Conservation (phyloP, 2,329 filamentous ascomycete species). For the Nannizzia gypsea region DNA sequence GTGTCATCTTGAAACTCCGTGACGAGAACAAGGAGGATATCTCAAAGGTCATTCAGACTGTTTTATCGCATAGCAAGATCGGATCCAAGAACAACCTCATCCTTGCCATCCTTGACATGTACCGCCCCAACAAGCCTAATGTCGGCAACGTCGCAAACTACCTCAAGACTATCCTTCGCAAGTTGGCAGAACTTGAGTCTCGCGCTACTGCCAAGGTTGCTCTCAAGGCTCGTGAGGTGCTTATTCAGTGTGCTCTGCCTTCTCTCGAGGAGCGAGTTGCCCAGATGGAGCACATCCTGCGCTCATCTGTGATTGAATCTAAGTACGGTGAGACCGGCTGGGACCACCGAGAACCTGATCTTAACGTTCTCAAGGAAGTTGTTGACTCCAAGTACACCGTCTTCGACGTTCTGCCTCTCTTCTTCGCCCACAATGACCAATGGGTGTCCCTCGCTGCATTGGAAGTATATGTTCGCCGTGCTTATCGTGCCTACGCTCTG, state of each 20-base stretch:
- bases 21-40: constrained; percentile 95
- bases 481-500: constrained; percentile 89
- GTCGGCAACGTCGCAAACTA: constrained; percentile 80
- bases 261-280: constrained; percentile 87
- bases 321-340: constrained; percentile 93
- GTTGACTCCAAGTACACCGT: constrained; percentile 98
- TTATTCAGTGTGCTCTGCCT: constrained; percentile 93
- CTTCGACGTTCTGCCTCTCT: constrained; percentile 86
- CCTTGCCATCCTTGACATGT: constrained; percentile 82
- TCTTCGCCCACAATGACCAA: constrained; percentile 87
- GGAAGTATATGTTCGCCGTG: constrained; percentile 90
- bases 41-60: constrained; percentile 68
- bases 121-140: constrained; percentile 86
- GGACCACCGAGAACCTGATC: constrained; percentile 86
- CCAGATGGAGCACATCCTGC: constrained; percentile 98
- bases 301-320: constrained; percentile 91
- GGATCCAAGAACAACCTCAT: constrained; percentile 89
- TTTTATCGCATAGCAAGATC: constrained; percentile 86
- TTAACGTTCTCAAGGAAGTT: constrained; percentile 90
- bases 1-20: constrained; percentile 83
- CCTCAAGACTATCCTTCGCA: constrained; percentile 69
- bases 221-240: constrained; percentile 89
- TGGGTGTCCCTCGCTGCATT: constrained; percentile 90
- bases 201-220: constrained; percentile 85
- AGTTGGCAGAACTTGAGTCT: constrained; percentile 81